phyloP scores from a whole-genome alignment of 2,329 filamentous ascomycete genomes.

The Hypoxylon sp. region DNA sequence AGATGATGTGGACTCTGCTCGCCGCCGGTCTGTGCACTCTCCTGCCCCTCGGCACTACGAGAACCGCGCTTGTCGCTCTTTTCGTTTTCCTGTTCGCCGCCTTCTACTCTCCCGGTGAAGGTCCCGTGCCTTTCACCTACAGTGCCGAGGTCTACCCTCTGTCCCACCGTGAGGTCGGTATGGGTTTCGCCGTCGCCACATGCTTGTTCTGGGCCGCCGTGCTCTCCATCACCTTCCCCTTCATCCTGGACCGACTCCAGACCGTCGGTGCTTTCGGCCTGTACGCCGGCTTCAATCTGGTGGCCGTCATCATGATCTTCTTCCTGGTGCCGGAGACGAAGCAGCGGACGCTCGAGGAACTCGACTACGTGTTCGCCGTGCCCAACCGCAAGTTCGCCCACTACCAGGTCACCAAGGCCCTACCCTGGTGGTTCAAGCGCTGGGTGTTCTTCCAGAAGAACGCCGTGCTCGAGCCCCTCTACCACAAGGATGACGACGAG shows the following conservation, averaged over 20 bases:
- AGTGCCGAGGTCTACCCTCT: slow-evolving; percentile 79
- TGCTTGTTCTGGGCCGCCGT: slow-evolving; percentile 74
- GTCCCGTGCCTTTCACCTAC: slow-evolving; percentile 78
- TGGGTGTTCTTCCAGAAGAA: slow-evolving; percentile 53
- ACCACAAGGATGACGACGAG: slow-evolving; percentile 51
- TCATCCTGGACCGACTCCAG: slow-evolving; percentile 64
- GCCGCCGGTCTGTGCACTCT: slow-evolving; percentile 73
- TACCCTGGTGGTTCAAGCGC: slow-evolving; percentile 59
- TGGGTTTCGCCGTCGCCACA: slow-evolving; percentile 78
- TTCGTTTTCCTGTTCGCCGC: slow-evolving; percentile 74
- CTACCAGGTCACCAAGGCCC: slow-evolving; percentile 59
- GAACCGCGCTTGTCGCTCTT: slow-evolving; percentile 66
- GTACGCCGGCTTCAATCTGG: slow-evolving; percentile 64
- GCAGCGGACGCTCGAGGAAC: slow-evolving; percentile 65
- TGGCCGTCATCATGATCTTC: slow-evolving; percentile 64
- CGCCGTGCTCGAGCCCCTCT: slow-evolving; percentile 53
- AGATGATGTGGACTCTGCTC: slow-evolving; percentile 78
- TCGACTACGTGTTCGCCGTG: slow-evolving; percentile 65
- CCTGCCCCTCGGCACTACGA: slow-evolving; percentile 55
- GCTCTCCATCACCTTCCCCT: slow-evolving; percentile 74
- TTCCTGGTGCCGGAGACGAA: slow-evolving; percentile 67
- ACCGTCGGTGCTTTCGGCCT: slow-evolving; percentile 64
- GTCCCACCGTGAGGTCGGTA: slow-evolving; percentile 79
- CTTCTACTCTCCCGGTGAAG: slow-evolving; percentile 76
- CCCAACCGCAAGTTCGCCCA: slow-evolving; percentile 58